Conservation (phyloP, 495 filamentous ascomycete genomes). For the Physcia stellaris region DNA sequence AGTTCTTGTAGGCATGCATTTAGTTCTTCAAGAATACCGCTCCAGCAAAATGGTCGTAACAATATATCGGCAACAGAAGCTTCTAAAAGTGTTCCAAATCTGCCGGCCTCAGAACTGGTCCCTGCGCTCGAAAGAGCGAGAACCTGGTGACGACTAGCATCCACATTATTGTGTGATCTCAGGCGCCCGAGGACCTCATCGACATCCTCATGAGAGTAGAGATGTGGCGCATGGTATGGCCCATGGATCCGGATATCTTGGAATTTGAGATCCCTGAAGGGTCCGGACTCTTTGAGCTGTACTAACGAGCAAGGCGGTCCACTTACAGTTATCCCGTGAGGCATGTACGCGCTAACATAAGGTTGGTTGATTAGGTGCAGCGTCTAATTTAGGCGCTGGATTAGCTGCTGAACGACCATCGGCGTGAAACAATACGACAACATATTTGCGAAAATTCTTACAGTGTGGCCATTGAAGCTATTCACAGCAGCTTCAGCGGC, state of each 20-base stretch:
- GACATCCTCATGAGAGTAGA: conserved; percentile 15
- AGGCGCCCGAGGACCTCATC: conserved; percentile 10
- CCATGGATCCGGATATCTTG: conserved; percentile 11
- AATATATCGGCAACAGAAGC: conserved; percentile 44
- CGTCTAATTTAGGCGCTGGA: conserved; percentile 3
- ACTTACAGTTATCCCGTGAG: conserved; percentile 15
- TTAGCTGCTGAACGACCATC: no score
- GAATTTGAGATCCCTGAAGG: not conserved
- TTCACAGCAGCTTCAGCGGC: conserved; percentile 7
- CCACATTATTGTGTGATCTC: not conserved
- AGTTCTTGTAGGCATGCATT: not conserved
- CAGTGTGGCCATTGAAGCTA: conserved; percentile 10
- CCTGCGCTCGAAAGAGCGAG: conserved; percentile 26
- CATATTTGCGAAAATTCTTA: conserved; percentile 1
- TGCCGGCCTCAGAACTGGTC: conserved; percentile 25
- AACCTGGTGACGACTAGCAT: conserved; percentile 3
- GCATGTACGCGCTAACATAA: conserved; percentile 16
- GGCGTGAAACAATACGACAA: not conserved
- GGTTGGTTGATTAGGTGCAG: conserved; percentile 13
- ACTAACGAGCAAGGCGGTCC: conserved; percentile 14
- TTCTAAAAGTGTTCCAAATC: conserved; percentile 35
- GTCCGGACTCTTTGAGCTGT: conserved; percentile 1
- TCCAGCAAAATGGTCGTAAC: conserved; percentile 43
- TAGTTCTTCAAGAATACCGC: conserved; percentile 36
- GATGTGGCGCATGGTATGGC: conserved; percentile 21